These are phyloP conservation scores for Salix purpurea DNA, from an alignment of 345 rosid genomes.

Conservation along the genomic window DNA sequence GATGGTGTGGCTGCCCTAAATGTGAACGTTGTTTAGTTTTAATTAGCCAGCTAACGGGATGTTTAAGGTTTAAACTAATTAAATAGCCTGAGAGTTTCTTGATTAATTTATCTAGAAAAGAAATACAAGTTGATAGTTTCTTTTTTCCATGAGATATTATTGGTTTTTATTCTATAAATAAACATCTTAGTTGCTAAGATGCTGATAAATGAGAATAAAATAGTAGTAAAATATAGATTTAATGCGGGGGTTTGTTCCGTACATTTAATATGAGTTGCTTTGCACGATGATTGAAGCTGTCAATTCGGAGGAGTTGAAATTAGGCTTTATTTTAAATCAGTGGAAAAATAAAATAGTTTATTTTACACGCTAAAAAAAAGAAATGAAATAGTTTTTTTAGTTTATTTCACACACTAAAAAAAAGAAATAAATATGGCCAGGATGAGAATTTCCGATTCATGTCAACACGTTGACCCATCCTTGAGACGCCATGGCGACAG, in stretches of 20 bases:
- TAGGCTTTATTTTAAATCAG: no score
- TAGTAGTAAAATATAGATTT: background rate
- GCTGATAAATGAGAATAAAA: background rate
- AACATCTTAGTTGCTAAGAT: background rate
- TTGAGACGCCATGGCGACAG: no score
- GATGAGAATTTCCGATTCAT: no score
- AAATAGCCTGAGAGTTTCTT: background rate
- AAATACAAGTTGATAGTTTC: background rate
- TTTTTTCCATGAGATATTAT: background rate
- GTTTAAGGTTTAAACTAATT: background rate
- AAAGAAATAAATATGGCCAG: no score
- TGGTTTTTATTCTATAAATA: background rate
- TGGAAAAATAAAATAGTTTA: no score
- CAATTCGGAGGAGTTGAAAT: no score
- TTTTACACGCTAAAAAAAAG: no score
- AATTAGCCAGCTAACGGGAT: background rate
- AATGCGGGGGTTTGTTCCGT: background rate
- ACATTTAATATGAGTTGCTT: no score
- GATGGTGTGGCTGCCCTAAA: background rate
- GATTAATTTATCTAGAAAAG: background rate
- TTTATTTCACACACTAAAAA: no score
- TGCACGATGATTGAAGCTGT: no score
- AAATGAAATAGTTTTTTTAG: no score
- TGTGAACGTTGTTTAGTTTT: background rate
- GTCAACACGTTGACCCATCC: no score